These are phyloP conservation scores for Pseudogymnoascus sp. DNA, from an alignment of 2,329 filamentous ascomycete genomes.

Conservation along the genomic window DNA sequence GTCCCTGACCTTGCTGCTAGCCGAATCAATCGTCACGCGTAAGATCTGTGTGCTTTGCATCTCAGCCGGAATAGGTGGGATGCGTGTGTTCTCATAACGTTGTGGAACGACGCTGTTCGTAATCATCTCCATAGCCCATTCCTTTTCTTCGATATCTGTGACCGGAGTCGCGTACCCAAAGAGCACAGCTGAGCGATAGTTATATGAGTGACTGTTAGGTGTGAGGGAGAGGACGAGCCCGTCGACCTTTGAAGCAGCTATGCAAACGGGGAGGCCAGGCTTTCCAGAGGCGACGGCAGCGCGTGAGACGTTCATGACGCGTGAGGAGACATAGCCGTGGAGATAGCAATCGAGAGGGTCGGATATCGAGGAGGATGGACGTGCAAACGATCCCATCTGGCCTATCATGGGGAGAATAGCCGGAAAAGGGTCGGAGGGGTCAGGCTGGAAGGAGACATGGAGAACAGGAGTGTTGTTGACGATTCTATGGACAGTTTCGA, in stretches of 20 bases:
- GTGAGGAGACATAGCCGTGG: constrained; percentile 74
- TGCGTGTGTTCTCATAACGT: constrained; percentile 60
- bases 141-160: constrained; percentile 57
- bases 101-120: constrained; percentile 63
- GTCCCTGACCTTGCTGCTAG: constrained; percentile 65
- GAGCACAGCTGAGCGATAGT: constrained; percentile 67
- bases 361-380: constrained; percentile 48
- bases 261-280: constrained; percentile 59
- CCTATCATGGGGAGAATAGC: constrained; percentile 79
- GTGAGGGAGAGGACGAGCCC: constrained; percentile 73
- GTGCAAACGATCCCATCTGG: constrained; percentile 63
- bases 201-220: constrained; percentile 74
- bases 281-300: neutral
- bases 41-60: constrained; percentile 67
- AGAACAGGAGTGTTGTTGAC: constrained; percentile 67
- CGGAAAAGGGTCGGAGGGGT: constrained; percentile 59
- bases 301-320: constrained; percentile 59
- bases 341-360: constrained; percentile 70
- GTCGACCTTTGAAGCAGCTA: constrained; percentile 68
- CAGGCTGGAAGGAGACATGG: constrained; percentile 66
- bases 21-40: constrained; percentile 57
- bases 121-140: constrained; percentile 71
- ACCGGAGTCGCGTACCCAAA: constrained; percentile 68
- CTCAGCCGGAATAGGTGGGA: constrained; percentile 65
- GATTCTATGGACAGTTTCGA: constrained; percentile 64